Evolutionary conservation across 768 basidiomycete genomes (phyloP).

Genomic region (Suillus ampliporus): DNA sequence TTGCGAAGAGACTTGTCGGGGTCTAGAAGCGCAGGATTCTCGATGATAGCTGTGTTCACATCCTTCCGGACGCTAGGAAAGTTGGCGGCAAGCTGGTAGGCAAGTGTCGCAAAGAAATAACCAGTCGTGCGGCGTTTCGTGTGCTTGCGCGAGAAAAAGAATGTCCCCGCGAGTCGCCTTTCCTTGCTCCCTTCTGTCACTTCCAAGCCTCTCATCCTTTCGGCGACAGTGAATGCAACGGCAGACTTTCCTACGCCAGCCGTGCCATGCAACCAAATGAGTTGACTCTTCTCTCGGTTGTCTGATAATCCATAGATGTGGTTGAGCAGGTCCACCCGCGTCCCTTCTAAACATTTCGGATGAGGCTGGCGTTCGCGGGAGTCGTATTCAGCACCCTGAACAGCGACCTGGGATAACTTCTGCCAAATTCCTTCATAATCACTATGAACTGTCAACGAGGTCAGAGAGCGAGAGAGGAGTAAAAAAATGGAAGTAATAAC

Average conservation of each 20-base stretch:
- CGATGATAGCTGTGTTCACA: neutral
- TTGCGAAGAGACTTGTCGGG: neutral
- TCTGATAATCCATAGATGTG: neutral
- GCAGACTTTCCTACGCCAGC: neutral
- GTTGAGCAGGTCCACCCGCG: neutral
- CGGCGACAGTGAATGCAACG: neutral
- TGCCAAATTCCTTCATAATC: neutral
- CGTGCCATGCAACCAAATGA: neutral
- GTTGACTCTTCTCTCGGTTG: neutral
- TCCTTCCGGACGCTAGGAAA: neutral
- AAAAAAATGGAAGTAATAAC: neutral
- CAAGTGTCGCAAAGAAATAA: neutral
- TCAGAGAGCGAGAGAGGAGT: neutral
- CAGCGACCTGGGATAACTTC: neutral
- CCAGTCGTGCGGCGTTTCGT: neutral
- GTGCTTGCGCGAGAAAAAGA: neutral
- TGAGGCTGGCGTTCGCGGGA: neutral
- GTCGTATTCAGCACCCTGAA: neutral
- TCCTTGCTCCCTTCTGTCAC: neutral
- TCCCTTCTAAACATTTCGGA: neutral
- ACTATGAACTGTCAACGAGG: neutral
- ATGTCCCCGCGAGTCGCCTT: neutral
- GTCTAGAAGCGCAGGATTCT: neutral
- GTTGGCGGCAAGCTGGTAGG: neutral
- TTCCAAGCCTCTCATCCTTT: neutral